Conservation (phyloP, 352 stramenopile genomes). For the Globisporangium camurandrum region DNA sequence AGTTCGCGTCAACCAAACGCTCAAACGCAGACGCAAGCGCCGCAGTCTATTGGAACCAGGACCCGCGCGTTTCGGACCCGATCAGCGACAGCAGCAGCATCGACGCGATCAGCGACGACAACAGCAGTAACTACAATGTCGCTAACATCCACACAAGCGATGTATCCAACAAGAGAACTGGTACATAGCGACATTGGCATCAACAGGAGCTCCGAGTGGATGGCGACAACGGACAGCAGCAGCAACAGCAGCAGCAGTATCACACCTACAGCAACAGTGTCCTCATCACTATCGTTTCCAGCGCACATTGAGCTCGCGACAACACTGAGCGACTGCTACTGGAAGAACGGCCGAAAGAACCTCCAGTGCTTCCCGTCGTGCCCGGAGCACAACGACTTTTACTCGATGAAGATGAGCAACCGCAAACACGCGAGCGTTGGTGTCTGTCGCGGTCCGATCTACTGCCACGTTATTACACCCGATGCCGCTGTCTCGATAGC, state of each 20-base stretch:
- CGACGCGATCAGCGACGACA: no score
- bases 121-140: no score
- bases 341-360: slow-evolving; percentile 89
- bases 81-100: no score
- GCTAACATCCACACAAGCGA: no score
- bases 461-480: slow-evolving; percentile 58
- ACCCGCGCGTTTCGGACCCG: no score
- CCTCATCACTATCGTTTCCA: neutral
- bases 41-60: no score
- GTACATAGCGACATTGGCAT: no score
- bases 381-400: slow-evolving; percentile 84
- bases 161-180: no score
- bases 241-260: neutral
- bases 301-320: slow-evolving; percentile 38
- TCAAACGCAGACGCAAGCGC: no score
- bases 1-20: no score
- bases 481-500: neutral
- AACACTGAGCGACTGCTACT: slow-evolving; percentile 69
- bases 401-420: slow-evolving; percentile 88
- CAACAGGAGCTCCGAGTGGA: no score
- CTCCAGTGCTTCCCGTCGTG: slow-evolving; percentile 85
- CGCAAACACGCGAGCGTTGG: slow-evolving; percentile 80
- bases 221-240: neutral
- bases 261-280: neutral
- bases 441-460: slow-evolving; percentile 72